Evolutionary conservation across 2,329 filamentous ascomycete species (phyloP).

Genomic region (Kalmusia sp.): DNA sequence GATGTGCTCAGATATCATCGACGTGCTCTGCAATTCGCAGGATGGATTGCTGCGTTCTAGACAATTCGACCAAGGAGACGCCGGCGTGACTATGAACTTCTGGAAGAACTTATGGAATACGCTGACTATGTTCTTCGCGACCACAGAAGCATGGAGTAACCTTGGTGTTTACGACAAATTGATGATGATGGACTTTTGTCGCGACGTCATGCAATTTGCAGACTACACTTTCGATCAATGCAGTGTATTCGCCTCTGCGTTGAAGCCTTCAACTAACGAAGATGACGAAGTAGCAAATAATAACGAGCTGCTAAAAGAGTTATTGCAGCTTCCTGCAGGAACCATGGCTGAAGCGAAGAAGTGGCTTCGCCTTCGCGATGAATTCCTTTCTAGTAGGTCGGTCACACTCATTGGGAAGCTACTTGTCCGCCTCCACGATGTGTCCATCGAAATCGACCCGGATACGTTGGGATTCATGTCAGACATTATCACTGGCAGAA

Average conservation of each 20-base stretch:
- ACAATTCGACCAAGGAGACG: slow-evolving; percentile 66
- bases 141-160: slow-evolving; percentile 82
- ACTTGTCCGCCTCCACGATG: slow-evolving; percentile 78
- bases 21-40: slow-evolving; percentile 69
- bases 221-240: slow-evolving; percentile 86
- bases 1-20: slow-evolving; percentile 67
- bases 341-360: slow-evolving; percentile 76
- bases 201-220: slow-evolving; percentile 93
- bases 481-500: slow-evolving; percentile 68
- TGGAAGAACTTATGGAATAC: slow-evolving; percentile 87
- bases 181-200: slow-evolving; percentile 89
- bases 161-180: slow-evolving; percentile 71
- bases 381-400: slow-evolving; percentile 81
- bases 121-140: slow-evolving; percentile 79
- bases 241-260: slow-evolving; percentile 77
- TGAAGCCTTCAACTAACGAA: slow-evolving; percentile 52
- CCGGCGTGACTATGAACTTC: slow-evolving; percentile 73
- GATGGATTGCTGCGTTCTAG: slow-evolving; percentile 67
- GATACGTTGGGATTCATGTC: slow-evolving; percentile 67
- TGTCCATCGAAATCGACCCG: slow-evolving; percentile 72
- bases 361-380: slow-evolving; percentile 89
- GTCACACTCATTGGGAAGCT: slow-evolving; percentile 86
- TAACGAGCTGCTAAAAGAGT: slow-evolving; percentile 53
- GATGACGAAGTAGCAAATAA: slow-evolving; percentile 47
- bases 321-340: slow-evolving; percentile 69